These are phyloP conservation scores for Camelina laxa DNA, from an alignment of 345 rosid genomes.

Conservation along the genomic window DNA sequence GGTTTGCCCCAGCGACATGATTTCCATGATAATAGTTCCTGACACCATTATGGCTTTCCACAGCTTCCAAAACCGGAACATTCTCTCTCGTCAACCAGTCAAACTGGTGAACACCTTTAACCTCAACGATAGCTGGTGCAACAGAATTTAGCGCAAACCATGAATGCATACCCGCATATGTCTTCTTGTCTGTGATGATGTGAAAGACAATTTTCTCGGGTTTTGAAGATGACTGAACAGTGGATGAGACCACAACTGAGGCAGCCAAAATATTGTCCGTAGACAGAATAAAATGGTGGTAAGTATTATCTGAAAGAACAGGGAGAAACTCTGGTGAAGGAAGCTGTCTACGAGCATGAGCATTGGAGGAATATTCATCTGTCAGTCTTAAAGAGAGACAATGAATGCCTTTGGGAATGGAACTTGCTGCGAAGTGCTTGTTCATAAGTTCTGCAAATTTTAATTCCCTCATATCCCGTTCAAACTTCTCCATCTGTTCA, in stretches of 20 bases:
- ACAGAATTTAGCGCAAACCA: slow-evolving; percentile 96
- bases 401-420: slow-evolving; percentile 96
- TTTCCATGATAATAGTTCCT: slow-evolving; percentile 96
- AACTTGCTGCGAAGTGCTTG: slow-evolving; percentile 99
- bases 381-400: slow-evolving; percentile 96
- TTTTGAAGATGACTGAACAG: slow-evolving; percentile 78
- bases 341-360: slow-evolving; percentile 94
- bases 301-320: slow-evolving; percentile 84
- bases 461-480: slow-evolving; percentile 87
- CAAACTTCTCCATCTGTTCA: slow-evolving; percentile 88
- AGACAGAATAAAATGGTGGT: slow-evolving; percentile 82
- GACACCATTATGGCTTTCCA: slow-evolving; percentile 83
- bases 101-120: slow-evolving; percentile 97
- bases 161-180: slow-evolving; percentile 98
- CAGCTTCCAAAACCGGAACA: slow-evolving; percentile 98
- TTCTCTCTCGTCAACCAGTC: slow-evolving; percentile 99
- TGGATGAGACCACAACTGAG: slow-evolving; percentile 93
- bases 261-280: slow-evolving; percentile 99
- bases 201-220: slow-evolving; percentile 98
- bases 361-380: slow-evolving; percentile 98
- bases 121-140: slow-evolving; percentile 90
- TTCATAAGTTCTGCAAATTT: slow-evolving; percentile 95
- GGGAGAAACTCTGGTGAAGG: slow-evolving; percentile 99
- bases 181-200: slow-evolving; percentile 97
- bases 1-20: slow-evolving; percentile 87